Percentiles rank a stretch among this genome's conserved stretches.
These are phyloP conservation scores for Phytophthora nicotianae DNA, from an alignment of 352 stramenopile genomes.

Conservation along the genomic window DNA sequence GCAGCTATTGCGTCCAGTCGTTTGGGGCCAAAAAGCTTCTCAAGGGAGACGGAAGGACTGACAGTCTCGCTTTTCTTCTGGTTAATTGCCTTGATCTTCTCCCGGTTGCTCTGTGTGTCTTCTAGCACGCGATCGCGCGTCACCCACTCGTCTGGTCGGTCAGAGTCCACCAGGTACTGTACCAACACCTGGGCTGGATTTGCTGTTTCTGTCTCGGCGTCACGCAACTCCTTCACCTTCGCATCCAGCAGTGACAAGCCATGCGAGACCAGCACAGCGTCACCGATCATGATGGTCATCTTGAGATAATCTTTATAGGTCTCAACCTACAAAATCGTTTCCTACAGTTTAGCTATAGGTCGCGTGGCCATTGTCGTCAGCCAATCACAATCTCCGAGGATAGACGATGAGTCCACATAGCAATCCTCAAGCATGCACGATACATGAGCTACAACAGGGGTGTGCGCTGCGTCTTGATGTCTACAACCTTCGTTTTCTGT, in stretches of 20 bases:
- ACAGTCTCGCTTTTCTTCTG: conserved; percentile 45
- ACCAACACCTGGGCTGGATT: conserved; percentile 63
- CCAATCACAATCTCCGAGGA: conserved; percentile 36
- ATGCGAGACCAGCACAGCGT: conserved; percentile 66
- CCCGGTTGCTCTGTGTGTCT: conserved; percentile 57
- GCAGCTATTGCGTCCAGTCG: conserved; percentile 25
- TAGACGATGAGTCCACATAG: conserved; percentile 1
- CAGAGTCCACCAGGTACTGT: conserved; percentile 85
- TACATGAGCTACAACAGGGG: too few species aligned
- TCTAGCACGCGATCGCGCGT: conserved; percentile 55
- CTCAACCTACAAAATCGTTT: not conserved
- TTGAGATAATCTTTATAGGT: conserved; percentile 7
- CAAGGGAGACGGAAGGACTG: conserved; percentile 40
- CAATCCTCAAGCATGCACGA: too few species aligned
- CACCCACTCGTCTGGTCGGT: conserved; percentile 89
- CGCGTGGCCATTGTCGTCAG: conserved; percentile 21
- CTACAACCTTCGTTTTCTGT: conserved; percentile 19
- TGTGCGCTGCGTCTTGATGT: conserved; percentile 8
- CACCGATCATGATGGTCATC: conserved; percentile 51
- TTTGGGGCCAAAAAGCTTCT: conserved; percentile 23
- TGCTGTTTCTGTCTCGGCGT: conserved; percentile 7
- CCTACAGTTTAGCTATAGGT: too few species aligned
- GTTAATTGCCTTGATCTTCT: conserved; percentile 52
- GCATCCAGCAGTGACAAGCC: conserved; percentile 76
- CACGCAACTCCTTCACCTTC: conserved; percentile 56